phyloP scores from a whole-genome alignment of 495 filamentous ascomycete genomes.

The Talaromyces adpressus region DNA sequence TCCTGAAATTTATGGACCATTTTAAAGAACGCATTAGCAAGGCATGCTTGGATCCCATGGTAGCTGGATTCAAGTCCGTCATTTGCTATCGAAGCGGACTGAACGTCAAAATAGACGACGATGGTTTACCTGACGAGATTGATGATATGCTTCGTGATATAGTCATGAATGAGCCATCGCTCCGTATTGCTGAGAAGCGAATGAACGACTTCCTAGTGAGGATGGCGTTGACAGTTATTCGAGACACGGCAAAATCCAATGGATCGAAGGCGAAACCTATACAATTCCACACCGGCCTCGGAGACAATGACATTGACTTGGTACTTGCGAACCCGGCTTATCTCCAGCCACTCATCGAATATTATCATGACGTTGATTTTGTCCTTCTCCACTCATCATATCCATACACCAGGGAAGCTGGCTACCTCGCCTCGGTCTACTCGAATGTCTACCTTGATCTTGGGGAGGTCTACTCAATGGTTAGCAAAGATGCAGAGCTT shows the following conservation, averaged over 20 bases:
- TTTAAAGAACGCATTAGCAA: constrained; percentile 44
- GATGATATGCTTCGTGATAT: constrained; percentile 23
- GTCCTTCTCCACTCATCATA: constrained; percentile 81
- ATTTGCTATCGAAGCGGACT: constrained; percentile 81
- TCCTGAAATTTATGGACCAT: constrained; percentile 25
- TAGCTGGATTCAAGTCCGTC: constrained; percentile 80
- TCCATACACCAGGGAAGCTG: constrained; percentile 76
- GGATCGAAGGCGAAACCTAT: constrained; percentile 55
- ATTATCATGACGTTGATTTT: constrained; percentile 61
- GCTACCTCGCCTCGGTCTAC: constrained; percentile 74
- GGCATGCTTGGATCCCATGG: constrained; percentile 54
- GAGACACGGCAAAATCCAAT: constrained; percentile 9
- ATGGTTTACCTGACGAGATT: not conserved
- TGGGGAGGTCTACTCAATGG: constrained; percentile 76
- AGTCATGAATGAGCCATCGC: constrained; percentile 21
- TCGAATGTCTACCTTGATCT: constrained; percentile 81
- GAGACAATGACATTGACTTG: constrained; percentile 74
- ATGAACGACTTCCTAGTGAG: constrained; percentile 64
- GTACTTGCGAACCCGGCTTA: constrained; percentile 66
- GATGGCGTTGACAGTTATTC: constrained; percentile 30
- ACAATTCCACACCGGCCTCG: constrained; percentile 83
- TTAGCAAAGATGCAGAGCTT: constrained; percentile 77
- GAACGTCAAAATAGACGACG: constrained; percentile 29
- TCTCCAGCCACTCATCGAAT: constrained; percentile 65
- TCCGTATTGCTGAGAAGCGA: constrained; percentile 53